phyloP scores from a whole-genome alignment of 176 grass and related monocot genomes.

The Stipa capillata region DNA sequence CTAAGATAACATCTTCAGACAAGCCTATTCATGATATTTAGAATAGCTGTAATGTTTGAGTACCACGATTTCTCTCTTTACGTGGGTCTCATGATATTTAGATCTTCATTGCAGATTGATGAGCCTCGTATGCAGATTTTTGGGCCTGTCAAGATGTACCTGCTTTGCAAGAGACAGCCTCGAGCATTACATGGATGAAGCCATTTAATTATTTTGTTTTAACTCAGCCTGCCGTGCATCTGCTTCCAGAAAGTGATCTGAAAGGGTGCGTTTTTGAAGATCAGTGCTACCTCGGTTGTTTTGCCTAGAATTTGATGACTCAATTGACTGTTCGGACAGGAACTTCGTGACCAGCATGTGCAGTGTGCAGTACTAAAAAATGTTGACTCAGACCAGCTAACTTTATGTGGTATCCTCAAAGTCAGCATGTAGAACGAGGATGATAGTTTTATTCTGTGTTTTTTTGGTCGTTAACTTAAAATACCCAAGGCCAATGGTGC shows the following conservation, averaged over 20 bases:
- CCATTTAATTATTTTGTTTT: background rate
- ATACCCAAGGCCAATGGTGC: constrained; percentile 12
- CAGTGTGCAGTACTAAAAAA: constrained; percentile 22
- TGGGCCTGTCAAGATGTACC: background rate
- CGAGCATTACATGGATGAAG: background rate
- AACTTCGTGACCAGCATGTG: constrained; percentile 12
- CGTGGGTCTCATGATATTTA: background rate
- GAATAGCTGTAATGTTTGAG: background rate
- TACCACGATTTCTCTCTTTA: background rate
- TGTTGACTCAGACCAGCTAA: constrained; percentile 14
- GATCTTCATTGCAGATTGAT: constrained; percentile 23
- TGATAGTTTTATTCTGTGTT: background rate
- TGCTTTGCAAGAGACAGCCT: background rate
- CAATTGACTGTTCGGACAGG: background rate
- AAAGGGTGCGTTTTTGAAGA: constrained; percentile 20
- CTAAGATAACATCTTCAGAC: background rate
- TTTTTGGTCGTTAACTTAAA: background rate
- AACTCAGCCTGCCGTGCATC: constrained; percentile 9
- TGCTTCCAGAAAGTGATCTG: constrained; percentile 1
- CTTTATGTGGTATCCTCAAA: constrained; percentile 15
- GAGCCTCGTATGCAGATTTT: background rate
- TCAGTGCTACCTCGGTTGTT: background rate
- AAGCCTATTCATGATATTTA: background rate
- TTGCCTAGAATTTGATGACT: background rate
- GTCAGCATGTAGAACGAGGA: constrained; percentile 21